Base-by-base conservation (phyloP, 768 basidiomycete genomes). In the Lactarius sp. region DNA sequence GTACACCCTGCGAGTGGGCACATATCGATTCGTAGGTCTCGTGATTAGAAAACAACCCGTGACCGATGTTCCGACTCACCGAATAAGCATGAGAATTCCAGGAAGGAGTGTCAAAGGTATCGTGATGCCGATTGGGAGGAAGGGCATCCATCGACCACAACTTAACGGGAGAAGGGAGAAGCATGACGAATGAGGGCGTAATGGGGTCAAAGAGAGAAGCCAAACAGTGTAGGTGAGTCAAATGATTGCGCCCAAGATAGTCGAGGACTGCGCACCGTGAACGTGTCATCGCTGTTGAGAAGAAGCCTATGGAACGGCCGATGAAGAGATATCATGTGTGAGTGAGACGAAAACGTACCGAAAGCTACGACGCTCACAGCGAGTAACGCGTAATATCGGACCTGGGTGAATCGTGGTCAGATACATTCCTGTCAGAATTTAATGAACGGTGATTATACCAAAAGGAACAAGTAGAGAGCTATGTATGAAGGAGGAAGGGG, bases 51-150 rank as follows among this genome's bases (percentile, higher is more conserved):
- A n/a, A 13, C 6, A 7, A 13, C 1, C 39, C 13, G 36, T 60
- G 33, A 33, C 3, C 27, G 27, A 27, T 27, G 27, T 16, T n/a
- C 14, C 27, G 31, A 42, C 52, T 54, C 20, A 66, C 66, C 66
- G 59, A 46, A 68, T 59, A 58, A 68, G 60, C 66, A 68, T 68
- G 22, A 68, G 56, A 1, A 68, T 56, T 20, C 66, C 66, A 27
- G 66, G 64, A 41, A 66, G 51, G 20, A 68, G 8, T 12, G 58
- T 61, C 6, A 68, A 47, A 50, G 66, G 66, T 33, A 68, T 52
- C 12, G 64, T 62, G 34, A 68, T n/a, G 22, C 64, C 66, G 47
- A 68, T 52, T 37, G 66, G 66, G 14, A 68, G 64, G 57, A 68
- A 68, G 36, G 22, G 33, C 49, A 68, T 68, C 66, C 66, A 68